Conservation (phyloP, 306 rosid genomes). For the Vicia villosa region DNA sequence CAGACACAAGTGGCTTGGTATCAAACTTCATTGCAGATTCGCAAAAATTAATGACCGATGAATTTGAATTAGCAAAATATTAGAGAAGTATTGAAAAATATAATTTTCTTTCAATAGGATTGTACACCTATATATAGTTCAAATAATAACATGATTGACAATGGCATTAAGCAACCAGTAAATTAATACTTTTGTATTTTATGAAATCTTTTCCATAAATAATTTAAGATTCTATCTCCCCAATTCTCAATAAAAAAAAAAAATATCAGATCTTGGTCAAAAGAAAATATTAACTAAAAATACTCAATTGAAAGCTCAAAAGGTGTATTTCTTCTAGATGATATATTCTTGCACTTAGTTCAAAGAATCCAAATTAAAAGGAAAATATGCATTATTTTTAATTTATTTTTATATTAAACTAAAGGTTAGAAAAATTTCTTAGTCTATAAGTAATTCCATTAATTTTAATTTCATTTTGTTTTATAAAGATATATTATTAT, state of each 20-base stretch:
- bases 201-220: not conserved
- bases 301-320: too few relatives aligned
- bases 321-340: too few relatives aligned
- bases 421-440: too few relatives aligned
- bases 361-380: too few relatives aligned
- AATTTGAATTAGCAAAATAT: not conserved
- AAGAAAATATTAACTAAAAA: too few relatives aligned
- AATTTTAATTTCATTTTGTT: too few relatives aligned
- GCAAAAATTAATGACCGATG: not conserved
- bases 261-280: not conserved
- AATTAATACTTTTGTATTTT: too few relatives aligned
- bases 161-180: not conserved
- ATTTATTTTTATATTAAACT: too few relatives aligned
- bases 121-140: not conserved
- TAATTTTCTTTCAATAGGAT: not conserved
- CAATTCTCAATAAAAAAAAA: not conserved
- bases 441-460: too few relatives aligned
- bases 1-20: slow-evolving; percentile 18
- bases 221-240: not conserved
- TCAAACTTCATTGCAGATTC: not conserved
- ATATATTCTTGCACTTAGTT: too few relatives aligned
- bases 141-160: not conserved
- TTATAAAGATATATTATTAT: too few relatives aligned
- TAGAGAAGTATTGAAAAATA: not conserved
- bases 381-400: too few relatives aligned